A percentile compares a stretch with the other conserved stretches of the same genome.
Evolutionary conservation across 2,329 filamentous ascomycete genomes (phyloP).

Genomic region (Diaporthe sp.): DNA sequence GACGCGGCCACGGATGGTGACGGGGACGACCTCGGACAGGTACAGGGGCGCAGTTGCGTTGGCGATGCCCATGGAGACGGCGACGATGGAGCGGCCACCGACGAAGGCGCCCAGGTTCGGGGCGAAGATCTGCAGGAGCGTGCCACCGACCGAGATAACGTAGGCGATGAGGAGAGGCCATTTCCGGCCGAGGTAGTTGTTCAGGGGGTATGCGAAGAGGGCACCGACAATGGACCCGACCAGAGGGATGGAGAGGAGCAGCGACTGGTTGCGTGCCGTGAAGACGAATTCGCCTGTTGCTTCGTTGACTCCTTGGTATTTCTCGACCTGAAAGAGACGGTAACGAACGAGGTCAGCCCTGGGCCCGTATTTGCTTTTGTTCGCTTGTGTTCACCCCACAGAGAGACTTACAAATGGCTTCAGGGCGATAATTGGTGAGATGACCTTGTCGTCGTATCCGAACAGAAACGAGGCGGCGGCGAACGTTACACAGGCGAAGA

Average conservation of each 20-base stretch:
- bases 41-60: constrained; percentile 54
- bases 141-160: constrained; percentile 50
- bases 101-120: constrained; percentile 52
- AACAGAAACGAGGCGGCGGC: constrained; percentile 37
- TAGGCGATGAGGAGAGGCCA: constrained; percentile 52
- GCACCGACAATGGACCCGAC: constrained; percentile 52
- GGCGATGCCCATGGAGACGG: constrained; percentile 50
- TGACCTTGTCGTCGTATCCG: constrained; percentile 39
- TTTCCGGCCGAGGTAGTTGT: constrained; percentile 52
- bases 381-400: background rate
- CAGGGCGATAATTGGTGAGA: constrained; percentile 34
- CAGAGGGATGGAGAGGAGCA: constrained; percentile 53
- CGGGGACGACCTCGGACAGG: constrained; percentile 52
- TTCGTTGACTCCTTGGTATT: constrained; percentile 35
- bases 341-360: background rate
- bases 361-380: background rate
- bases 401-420: constrained; percentile 32
- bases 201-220: constrained; percentile 51
- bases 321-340: constrained; percentile 12
- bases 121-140: constrained; percentile 53
- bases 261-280: constrained; percentile 48
- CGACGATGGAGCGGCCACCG: constrained; percentile 48
- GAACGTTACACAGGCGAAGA: constrained; percentile 34
- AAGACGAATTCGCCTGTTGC: constrained; percentile 34
- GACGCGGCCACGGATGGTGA: constrained; percentile 36